Evolutionary conservation across 2,329 filamentous ascomycete genomes (phyloP), one percentile per base, ranked within the genome.

Genomic region (Zasmidium citrigriseum): DNA sequence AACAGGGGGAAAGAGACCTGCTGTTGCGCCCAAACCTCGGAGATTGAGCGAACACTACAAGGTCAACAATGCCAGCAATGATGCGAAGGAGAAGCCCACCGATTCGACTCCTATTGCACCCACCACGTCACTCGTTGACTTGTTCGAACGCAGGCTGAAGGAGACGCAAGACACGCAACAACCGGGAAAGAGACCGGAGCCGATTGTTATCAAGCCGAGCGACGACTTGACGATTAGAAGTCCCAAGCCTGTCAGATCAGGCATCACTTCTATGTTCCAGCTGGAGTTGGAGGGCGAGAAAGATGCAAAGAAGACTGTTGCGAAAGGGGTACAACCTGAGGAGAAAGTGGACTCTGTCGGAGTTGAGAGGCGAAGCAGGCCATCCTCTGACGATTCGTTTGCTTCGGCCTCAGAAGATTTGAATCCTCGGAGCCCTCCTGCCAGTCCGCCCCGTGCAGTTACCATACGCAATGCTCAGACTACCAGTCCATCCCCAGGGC

Each of bases 101-200:
- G 67, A 70, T 46, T 53, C 48, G n/a, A 63, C 61, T 9, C 53
- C 65, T 1, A 69, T 69, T 14, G 59, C 83, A 22, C 81, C 88
- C 0, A 87, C 88, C 0, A 84, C 79, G 2, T 83, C 86, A 3
- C 77, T 91, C 20, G 87, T 91, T 54, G 83, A 83, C 41, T 80
- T 90, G 76, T 91, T 91, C 64, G 89, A 92, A 73, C 77, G 80
- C 62, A 80, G 76, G 41, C 46, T 64, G 7, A 63, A 55, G 18
- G 55, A 46, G 67, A 67, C 27, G 62, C 50, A 45, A 61, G n/a
- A 38, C 11, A 16, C 34, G 34, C n/a, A n/a, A n/a, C n/a, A n/a
- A n/a, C 24, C 54, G n/a, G 56, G 29, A 58, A 59, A 46, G 53
- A 62, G 46, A 52, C 59, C 61, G 41, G 61, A 58, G 22, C 58